phyloP scores from a whole-genome alignment of 192 early-diverging fungal species.

The Helicostylum pulchrum region DNA sequence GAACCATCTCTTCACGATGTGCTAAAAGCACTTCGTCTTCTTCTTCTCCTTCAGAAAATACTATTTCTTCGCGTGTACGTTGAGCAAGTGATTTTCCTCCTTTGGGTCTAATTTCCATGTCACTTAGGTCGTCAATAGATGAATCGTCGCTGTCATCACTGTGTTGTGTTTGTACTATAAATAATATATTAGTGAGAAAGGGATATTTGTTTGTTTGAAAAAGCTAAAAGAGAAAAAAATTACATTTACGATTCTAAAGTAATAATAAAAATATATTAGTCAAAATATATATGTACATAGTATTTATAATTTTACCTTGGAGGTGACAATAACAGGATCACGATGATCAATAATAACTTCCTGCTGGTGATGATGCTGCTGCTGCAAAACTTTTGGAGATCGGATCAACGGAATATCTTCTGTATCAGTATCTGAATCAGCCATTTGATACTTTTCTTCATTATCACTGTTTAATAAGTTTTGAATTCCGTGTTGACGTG shows the following conservation, averaged over 20 bases:
- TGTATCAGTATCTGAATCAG: conserved; percentile 31
- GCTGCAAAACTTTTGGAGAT: background rate
- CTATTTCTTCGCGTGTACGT: conserved; percentile 3
- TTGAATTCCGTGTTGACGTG: conserved; percentile 23
- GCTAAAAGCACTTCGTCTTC: conserved; percentile 23
- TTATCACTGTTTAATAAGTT: conserved; percentile 20
- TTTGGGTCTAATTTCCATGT: background rate
- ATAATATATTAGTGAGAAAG: background rate
- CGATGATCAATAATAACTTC: background rate
- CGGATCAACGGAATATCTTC: conserved; percentile 19
- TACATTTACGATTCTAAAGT: no score
- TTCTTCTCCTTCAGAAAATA: conserved; percentile 19
- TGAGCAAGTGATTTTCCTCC: background rate
- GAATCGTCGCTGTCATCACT: conserved; percentile 19
- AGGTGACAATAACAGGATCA: background rate
- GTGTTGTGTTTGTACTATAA: background rate
- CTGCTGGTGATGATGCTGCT: background rate
- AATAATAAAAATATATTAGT: no score
- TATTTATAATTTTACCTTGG: background rate
- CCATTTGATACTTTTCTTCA: conserved; percentile 9
- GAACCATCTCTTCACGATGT: conserved; percentile 32
- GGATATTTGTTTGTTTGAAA: no score
- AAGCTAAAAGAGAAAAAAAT: no score
- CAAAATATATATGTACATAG: background rate
- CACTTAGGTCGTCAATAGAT: conserved; percentile 1